A percentile compares a stretch with the other conserved stretches of the same genome.
phyloP scores from a whole-genome alignment of 306 rosid genomes.

The Lablab purpureus region DNA sequence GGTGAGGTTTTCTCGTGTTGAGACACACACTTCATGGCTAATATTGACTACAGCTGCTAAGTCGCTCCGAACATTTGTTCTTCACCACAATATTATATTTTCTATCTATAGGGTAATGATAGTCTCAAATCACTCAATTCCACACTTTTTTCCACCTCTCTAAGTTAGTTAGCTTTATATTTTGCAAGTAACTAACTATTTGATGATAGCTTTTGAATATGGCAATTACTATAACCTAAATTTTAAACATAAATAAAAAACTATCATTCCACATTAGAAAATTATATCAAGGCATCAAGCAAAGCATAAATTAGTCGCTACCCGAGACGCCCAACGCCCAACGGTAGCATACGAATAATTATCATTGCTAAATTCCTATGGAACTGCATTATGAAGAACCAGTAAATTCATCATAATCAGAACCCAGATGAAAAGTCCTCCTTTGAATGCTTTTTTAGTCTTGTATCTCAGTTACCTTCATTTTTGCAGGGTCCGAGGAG shows the following conservation, averaged over 20 bases:
- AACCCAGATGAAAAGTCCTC: slow-evolving; percentile 24
- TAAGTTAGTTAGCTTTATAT: background rate
- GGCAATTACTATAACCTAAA: background rate
- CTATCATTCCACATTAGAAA: background rate
- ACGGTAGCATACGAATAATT: background rate
- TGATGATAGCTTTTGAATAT: background rate
- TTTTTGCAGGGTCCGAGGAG: slow-evolving; percentile 63
- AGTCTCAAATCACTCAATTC: background rate
- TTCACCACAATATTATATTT: background rate
- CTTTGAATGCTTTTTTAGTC: background rate
- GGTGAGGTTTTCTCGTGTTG: background rate
- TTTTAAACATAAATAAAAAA: background rate
- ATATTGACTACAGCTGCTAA: slow-evolving; percentile 4
- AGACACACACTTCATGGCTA: background rate
- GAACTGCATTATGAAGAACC: slow-evolving; percentile 4
- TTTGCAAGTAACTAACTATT: background rate
- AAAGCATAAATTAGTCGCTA: slow-evolving; percentile 16
- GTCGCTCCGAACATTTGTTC: background rate
- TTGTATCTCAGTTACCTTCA: slow-evolving; percentile 58
- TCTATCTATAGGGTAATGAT: background rate
- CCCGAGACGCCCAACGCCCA: background rate
- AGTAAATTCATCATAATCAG: slow-evolving; percentile 18
- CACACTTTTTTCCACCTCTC: background rate
- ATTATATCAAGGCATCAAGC: slow-evolving; percentile 3
- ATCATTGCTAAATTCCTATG: background rate